phyloP scores from a whole-genome alignment of 2,329 filamentous ascomycete species.

The Aspergillus quadrilineatus region DNA sequence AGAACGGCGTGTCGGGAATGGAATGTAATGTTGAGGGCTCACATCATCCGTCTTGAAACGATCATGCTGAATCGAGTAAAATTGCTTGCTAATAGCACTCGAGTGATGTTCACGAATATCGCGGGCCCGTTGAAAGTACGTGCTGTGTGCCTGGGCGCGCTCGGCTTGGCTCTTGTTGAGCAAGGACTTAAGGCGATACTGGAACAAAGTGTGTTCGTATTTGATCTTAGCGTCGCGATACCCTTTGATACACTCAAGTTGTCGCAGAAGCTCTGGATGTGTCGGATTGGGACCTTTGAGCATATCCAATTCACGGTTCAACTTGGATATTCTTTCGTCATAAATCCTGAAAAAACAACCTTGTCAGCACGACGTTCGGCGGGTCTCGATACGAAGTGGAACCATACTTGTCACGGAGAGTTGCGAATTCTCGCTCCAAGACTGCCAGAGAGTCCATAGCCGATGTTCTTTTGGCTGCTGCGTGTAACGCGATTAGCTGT shows the following conservation, averaged over 20 bases:
- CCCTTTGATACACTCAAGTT: slow-evolving; percentile 82
- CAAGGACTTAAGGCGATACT: slow-evolving; percentile 71
- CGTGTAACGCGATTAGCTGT: background rate
- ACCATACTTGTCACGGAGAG: slow-evolving; percentile 67
- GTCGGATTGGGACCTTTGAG: slow-evolving; percentile 60
- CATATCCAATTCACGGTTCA: slow-evolving; percentile 67
- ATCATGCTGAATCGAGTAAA: slow-evolving; percentile 90
- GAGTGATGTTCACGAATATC: slow-evolving; percentile 78
- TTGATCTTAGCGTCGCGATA: slow-evolving; percentile 77
- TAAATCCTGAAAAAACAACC: slow-evolving; percentile 63
- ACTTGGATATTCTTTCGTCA: slow-evolving; percentile 78
- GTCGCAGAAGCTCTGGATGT: slow-evolving; percentile 89
- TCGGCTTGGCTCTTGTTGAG: slow-evolving; percentile 75
- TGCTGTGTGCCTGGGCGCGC: slow-evolving; percentile 80
- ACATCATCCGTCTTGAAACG: slow-evolving; percentile 75
- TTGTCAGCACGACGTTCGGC: slow-evolving; percentile 15
- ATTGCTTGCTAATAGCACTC: slow-evolving; percentile 79
- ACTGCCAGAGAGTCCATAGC: slow-evolving; percentile 76
- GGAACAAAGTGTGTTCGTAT: slow-evolving; percentile 70
- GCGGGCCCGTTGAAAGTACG: slow-evolving; percentile 84
- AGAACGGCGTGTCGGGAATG: slow-evolving; percentile 72
- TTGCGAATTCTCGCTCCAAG: slow-evolving; percentile 85
- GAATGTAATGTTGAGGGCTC: slow-evolving; percentile 76
- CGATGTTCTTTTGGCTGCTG: slow-evolving; percentile 74
- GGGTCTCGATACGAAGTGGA: background rate